Percentiles rank a stretch among this genome's conserved stretches.
Evolutionary conservation across 1,284 basidiomycete genomes (phyloP).

Genomic region (Flammula alnicola): DNA sequence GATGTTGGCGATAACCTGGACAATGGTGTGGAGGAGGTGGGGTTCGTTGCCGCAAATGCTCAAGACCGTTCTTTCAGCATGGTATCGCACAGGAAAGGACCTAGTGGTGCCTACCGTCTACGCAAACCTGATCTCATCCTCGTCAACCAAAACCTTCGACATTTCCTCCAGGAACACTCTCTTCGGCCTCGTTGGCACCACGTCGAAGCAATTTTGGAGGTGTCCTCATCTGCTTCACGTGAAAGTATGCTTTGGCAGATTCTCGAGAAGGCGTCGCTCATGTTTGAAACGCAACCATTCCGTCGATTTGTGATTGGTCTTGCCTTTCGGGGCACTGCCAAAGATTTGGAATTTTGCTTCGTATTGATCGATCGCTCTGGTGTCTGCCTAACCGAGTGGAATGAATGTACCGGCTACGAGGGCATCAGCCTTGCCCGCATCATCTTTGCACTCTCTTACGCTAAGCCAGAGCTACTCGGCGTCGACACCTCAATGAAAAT

Average conservation of each 20-base stretch:
- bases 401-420: neutral
- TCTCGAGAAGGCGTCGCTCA: slow-evolving; percentile 13
- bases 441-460: slow-evolving; percentile 2
- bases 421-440: slow-evolving; percentile 1
- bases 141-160: slow-evolving; percentile 3
- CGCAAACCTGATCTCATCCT: slow-evolving; percentile 16
- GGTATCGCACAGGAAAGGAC: slow-evolving; percentile 9
- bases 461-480: slow-evolving; percentile 4
- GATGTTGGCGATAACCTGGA: slow-evolving; percentile 3
- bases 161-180: slow-evolving; percentile 2
- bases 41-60: slow-evolving; percentile 4
- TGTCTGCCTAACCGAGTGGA: slow-evolving; percentile 1
- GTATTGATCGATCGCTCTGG: slow-evolving; percentile 13
- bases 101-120: slow-evolving; percentile 8
- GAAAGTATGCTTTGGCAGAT: slow-evolving; percentile 11
- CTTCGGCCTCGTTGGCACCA: slow-evolving; percentile 12
- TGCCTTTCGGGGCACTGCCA: slow-evolving; percentile 7
- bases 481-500: slow-evolving; percentile 7
- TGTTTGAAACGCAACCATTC: slow-evolving; percentile 19
- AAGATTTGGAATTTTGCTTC: slow-evolving; percentile 5
- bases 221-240: slow-evolving; percentile 2
- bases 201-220: slow-evolving; percentile 14
- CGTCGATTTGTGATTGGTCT: slow-evolving; percentile 13
- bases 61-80: slow-evolving; percentile 15
- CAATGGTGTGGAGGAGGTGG: slow-evolving; percentile 2